phyloP scores from a whole-genome alignment of 2,329 filamentous ascomycete genomes.

The Cryphonectria radicalis region DNA sequence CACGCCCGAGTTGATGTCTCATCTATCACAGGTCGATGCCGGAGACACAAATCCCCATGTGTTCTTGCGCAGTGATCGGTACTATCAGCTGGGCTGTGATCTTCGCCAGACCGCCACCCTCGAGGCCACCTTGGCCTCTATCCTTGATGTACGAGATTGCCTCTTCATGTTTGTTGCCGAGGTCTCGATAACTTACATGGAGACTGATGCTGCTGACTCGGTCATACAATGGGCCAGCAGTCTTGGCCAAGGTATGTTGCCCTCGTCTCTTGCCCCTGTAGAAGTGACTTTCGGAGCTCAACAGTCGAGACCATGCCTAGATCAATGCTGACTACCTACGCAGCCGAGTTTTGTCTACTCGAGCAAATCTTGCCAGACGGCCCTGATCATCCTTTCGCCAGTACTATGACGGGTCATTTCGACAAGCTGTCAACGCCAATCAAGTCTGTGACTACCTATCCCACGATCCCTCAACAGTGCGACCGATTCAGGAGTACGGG shows the following conservation, averaged over 20 bases:
- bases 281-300: not conserved
- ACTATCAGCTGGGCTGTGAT: constrained; percentile 82
- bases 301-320: not conserved
- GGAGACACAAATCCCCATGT: constrained; percentile 44
- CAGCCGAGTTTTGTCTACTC: constrained; percentile 81
- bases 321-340: constrained; percentile 33
- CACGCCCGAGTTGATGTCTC: constrained; percentile 61
- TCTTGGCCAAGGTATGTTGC: constrained; percentile 63
- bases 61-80: constrained; percentile 69
- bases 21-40: constrained; percentile 51
- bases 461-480: constrained; percentile 66
- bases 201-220: constrained; percentile 70
- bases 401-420: constrained; percentile 84
- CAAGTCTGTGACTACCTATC: constrained; percentile 74
- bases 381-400: constrained; percentile 78
- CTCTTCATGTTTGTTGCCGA: constrained; percentile 83
- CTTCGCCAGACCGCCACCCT: constrained; percentile 69
- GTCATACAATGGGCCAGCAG: constrained; percentile 79
- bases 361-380: constrained; percentile 87
- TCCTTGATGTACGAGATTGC: constrained; percentile 61
- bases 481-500: constrained; percentile 70
- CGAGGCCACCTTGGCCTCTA: constrained; percentile 59
- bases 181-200: constrained; percentile 91
- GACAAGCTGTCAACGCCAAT: constrained; percentile 78
- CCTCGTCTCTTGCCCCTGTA: not conserved